These are phyloP conservation scores for Aspergillus uvarum DNA, from an alignment of 2,329 filamentous ascomycete genomes.

Conservation along the genomic window DNA sequence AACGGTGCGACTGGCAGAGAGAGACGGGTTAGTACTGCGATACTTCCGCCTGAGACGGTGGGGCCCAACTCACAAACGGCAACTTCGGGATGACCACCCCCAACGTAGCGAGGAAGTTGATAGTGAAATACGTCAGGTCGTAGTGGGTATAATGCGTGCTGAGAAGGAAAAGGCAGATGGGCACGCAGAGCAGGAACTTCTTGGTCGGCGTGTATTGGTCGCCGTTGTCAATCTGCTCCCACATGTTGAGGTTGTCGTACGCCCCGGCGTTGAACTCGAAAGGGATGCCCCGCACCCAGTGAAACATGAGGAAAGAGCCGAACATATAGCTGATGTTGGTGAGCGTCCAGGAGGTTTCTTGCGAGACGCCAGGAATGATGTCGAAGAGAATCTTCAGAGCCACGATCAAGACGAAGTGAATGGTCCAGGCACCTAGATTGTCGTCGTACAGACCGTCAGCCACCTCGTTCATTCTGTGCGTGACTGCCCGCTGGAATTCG, in stretches of 20 bases:
- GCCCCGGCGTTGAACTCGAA: slow-evolving; percentile 99
- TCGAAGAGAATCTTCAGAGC: slow-evolving; percentile 95
- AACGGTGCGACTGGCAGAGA: slow-evolving; percentile 65
- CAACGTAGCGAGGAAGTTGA: slow-evolving; percentile 92
- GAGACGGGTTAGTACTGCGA: slow-evolving; percentile 30
- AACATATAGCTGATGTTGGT: slow-evolving; percentile 99
- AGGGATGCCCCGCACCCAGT: slow-evolving; percentile 94
- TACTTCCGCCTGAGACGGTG: not conserved
- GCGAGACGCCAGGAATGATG: slow-evolving; percentile 91
- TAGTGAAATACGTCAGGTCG: slow-evolving; percentile 92
- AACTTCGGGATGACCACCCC: slow-evolving; percentile 95
- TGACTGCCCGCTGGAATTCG: not conserved
- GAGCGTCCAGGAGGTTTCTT: slow-evolving; percentile 97
- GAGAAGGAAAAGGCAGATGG: slow-evolving; percentile 88
- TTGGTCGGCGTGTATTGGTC: slow-evolving; percentile 98
- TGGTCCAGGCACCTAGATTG: slow-evolving; percentile 86
- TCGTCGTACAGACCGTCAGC: slow-evolving; percentile 12
- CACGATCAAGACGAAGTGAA: slow-evolving; percentile 90
- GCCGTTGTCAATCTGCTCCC: slow-evolving; percentile 99
- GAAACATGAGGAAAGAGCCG: slow-evolving; percentile 98
- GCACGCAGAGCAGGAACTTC: slow-evolving; percentile 94
- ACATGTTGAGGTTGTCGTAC: slow-evolving; percentile 99
- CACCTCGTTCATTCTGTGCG: slow-evolving; percentile 10
- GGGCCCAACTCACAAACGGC: slow-evolving; percentile 70
- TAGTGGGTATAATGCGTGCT: slow-evolving; percentile 99